These are phyloP conservation scores for Penicillium desertorum DNA, from an alignment of 495 filamentous ascomycete species.

Conservation along the genomic window DNA sequence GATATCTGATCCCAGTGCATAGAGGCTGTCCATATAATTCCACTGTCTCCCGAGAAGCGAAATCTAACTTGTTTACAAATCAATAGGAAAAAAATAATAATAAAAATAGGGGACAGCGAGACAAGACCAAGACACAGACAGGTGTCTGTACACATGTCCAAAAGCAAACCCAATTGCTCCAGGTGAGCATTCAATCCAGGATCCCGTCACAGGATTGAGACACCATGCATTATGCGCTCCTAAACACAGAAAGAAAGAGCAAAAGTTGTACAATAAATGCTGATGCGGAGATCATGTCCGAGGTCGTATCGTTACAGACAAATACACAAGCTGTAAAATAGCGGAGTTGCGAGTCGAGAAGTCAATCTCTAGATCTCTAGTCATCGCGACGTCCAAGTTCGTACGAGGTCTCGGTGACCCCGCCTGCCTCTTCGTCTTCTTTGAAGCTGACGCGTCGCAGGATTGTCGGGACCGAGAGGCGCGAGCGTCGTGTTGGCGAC, in stretches of 20 bases:
- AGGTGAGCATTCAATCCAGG: conserved; percentile 28
- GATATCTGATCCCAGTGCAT: conserved; percentile 9
- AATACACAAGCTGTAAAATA: conserved; percentile 17
- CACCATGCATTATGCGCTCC: conserved; percentile 34
- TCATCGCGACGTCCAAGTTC: conserved; percentile 44
- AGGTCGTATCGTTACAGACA: conserved; percentile 31
- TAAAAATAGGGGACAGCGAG: conserved; percentile 3
- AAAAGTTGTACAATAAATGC: conserved; percentile 31
- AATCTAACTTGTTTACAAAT: conserved; percentile 28
- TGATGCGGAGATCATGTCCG: conserved; percentile 31
- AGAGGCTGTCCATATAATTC: conserved; percentile 1
- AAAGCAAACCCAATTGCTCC: conserved; percentile 27
- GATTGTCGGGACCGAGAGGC: conserved; percentile 39
- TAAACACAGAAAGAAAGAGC: conserved; percentile 20
- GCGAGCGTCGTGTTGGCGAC: conserved; percentile 39
- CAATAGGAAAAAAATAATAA: conserved; percentile 8
- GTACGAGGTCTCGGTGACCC: conserved; percentile 42
- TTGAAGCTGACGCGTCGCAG: conserved; percentile 48
- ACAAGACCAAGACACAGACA: not conserved
- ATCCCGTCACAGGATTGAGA: conserved; percentile 27
- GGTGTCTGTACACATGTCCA: conserved; percentile 5
- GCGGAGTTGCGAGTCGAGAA: conserved; percentile 9
- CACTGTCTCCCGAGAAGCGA: conserved; percentile 15
- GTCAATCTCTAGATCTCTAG: conserved; percentile 21
- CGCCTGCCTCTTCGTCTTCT: conserved; percentile 43